Conservation (phyloP, 345 rosid genomes). For the Boechera divaricarpa region DNA sequence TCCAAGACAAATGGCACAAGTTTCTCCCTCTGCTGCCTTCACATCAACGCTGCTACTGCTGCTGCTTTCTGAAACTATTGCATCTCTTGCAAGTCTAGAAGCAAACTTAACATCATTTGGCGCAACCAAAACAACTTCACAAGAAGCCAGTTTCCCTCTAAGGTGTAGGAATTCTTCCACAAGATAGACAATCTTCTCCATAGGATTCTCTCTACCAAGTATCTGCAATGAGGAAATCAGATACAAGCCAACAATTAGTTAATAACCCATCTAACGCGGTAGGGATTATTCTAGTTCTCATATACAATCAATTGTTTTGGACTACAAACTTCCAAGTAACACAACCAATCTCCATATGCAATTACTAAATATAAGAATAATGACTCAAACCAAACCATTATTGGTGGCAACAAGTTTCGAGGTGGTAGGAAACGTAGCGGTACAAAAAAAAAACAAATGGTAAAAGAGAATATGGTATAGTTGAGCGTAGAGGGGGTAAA, state of each 20-base stretch:
- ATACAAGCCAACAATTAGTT: background rate
- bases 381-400: too few species aligned
- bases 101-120: constrained; percentile 53
- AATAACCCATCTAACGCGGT: background rate
- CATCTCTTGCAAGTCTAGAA: constrained; percentile 66
- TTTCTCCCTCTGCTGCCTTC: constrained; percentile 38
- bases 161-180: constrained; percentile 5
- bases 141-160: background rate
- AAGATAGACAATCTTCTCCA: constrained; percentile 38
- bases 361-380: too few species aligned
- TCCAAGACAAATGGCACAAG: constrained; percentile 64
- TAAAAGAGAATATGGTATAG: too few species aligned
- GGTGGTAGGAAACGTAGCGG: too few species aligned
- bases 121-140: constrained; percentile 38
- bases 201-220: background rate
- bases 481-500: too few species aligned
- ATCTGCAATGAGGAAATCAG: constrained; percentile 11
- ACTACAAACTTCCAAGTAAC: too few species aligned
- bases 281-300: too few species aligned
- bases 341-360: background rate
- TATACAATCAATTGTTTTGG: background rate
- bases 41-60: background rate
- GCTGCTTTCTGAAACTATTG: constrained; percentile 53
- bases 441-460: too few species aligned
- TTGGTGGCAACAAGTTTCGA: too few species aligned